Conservation (phyloP, 1,139 yeast species). For the Blastobotrys malaysiensis region DNA sequence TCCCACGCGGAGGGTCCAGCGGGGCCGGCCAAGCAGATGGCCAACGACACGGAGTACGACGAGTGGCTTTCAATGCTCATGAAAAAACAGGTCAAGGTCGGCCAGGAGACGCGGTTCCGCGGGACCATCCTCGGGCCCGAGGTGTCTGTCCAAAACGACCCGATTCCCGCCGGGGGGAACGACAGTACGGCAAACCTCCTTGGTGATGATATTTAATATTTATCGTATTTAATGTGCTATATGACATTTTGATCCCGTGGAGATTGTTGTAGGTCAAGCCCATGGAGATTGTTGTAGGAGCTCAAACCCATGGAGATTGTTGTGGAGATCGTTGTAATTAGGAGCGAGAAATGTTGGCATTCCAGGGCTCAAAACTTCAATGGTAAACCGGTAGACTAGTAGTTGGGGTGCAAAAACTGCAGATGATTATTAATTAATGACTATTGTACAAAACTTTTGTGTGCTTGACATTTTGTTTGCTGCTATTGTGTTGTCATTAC, state of each 20-base stretch:
- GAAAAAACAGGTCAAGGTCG: constrained; percentile 33
- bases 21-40: neutral
- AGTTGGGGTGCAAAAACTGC: neutral
- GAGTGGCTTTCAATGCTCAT: constrained; percentile 35
- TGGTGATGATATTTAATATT: too few species aligned
- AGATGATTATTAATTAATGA: neutral
- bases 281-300: too few species aligned
- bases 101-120: constrained; percentile 33
- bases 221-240: too few species aligned
- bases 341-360: too few species aligned
- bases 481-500: neutral
- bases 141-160: constrained; percentile 22
- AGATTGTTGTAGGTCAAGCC: too few species aligned
- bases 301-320: too few species aligned
- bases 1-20: constrained; percentile 1
- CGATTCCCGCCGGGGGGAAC: constrained; percentile 26
- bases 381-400: neutral
- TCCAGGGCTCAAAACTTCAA: too few species aligned
- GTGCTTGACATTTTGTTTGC: neutral
- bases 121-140: constrained; percentile 31
- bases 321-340: too few species aligned
- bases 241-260: too few species aligned
- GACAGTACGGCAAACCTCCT: too few species aligned
- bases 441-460: neutral
- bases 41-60: constrained; percentile 18